phyloP scores from a whole-genome alignment of 108 stramenopile species.

The Skeletonema grethae region DNA sequence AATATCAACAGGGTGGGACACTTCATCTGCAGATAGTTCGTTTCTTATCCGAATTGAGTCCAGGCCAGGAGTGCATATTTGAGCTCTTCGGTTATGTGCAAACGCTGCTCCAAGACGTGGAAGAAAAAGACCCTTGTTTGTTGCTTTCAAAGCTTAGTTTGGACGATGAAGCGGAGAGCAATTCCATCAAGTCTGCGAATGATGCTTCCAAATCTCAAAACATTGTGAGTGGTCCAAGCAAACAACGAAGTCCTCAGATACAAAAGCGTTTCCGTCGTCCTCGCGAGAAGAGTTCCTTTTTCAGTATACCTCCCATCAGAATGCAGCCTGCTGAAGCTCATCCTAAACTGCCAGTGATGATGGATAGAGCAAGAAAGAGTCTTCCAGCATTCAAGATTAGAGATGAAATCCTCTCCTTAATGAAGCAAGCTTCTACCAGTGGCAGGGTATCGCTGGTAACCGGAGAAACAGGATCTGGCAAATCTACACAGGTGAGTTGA shows the following conservation, averaged over 20 bases:
- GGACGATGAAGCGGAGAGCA: constrained; percentile 6
- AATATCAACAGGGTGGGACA: constrained; percentile 17
- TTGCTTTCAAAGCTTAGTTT: constrained; percentile 26
- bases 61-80: constrained; percentile 59
- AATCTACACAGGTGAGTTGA: constrained; percentile 55
- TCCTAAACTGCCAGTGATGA: constrained; percentile 47
- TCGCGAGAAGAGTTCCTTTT: constrained; percentile 61
- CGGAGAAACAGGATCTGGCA: constrained; percentile 69
- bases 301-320: constrained; percentile 57
- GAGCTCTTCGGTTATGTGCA: constrained; percentile 68
- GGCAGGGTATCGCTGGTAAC: constrained; percentile 81
- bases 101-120: constrained; percentile 43
- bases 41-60: constrained; percentile 29
- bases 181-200: neutral
- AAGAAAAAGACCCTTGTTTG: constrained; percentile 17
- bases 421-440: constrained; percentile 46
- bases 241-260: constrained; percentile 1
- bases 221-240: neutral
- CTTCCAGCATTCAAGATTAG: constrained; percentile 78
- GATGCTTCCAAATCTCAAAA: neutral
- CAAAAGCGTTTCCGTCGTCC: constrained; percentile 44
- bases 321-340: constrained; percentile 69
- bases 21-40: constrained; percentile 35
- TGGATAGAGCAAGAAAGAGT: constrained; percentile 55
- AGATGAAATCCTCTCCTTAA: constrained; percentile 57